phyloP scores from a whole-genome alignment of 495 filamentous ascomycete genomes.

The Pyrenula aspistea region DNA sequence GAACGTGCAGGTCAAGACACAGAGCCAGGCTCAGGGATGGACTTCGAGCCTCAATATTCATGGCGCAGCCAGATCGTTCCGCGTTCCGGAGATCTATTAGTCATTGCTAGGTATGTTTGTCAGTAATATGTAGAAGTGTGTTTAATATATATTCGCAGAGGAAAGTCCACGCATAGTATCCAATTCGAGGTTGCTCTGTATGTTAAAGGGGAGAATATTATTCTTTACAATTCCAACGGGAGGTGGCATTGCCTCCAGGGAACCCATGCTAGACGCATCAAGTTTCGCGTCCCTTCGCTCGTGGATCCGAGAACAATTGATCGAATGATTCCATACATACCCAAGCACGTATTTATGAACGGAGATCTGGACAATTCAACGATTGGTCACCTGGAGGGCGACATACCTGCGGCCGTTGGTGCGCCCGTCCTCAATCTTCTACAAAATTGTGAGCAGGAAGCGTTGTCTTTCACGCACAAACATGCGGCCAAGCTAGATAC shows the following conservation, averaged over 20 bases:
- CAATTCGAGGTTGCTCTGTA: background rate
- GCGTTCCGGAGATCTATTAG: background rate
- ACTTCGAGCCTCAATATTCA: background rate
- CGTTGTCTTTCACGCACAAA: conserved; percentile 25
- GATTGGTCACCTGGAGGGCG: background rate
- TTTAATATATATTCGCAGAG: background rate
- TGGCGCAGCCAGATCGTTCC: background rate
- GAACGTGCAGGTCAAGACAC: background rate
- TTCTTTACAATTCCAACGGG: background rate
- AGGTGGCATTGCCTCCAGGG: background rate
- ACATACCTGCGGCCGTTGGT: conserved; percentile 23
- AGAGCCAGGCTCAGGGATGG: background rate
- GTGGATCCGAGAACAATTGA: background rate
- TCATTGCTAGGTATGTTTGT: background rate
- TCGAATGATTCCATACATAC: background rate
- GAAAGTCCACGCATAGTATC: background rate
- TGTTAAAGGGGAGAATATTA: background rate
- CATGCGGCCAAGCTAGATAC: conserved; percentile 38
- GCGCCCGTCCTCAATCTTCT: conserved; percentile 23
- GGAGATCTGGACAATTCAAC: background rate
- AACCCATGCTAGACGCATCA: background rate
- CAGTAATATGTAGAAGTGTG: background rate
- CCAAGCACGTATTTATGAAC: background rate
- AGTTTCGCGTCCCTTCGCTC: background rate
- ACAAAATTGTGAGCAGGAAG: conserved; percentile 16